A percentile compares a stretch with the other conserved stretches of the same genome.
Evolutionary conservation across 2,329 filamentous ascomycete genomes (phyloP).

Genomic region (Penicillium brasilianum): DNA sequence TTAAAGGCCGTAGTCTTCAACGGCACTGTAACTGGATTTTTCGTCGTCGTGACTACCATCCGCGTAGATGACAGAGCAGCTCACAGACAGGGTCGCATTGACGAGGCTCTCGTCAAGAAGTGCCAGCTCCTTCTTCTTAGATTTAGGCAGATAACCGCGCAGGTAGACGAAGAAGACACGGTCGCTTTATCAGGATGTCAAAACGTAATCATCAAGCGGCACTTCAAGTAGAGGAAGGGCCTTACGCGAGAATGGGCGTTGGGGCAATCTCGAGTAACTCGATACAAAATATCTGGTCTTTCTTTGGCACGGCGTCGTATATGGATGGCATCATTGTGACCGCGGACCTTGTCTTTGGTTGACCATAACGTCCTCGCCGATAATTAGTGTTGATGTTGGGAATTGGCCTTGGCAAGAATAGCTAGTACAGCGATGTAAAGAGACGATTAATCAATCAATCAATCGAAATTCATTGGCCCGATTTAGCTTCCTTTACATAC

Average conservation of each 20-base stretch:
- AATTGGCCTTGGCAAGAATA: background rate
- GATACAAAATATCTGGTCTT: slow-evolving; percentile 14
- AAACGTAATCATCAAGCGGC: background rate
- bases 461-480: too few species aligned
- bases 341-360: slow-evolving; percentile 18
- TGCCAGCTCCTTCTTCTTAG: slow-evolving; percentile 21
- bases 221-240: slow-evolving; percentile 9
- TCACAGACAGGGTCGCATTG: slow-evolving; percentile 18
- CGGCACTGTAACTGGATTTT: slow-evolving; percentile 11
- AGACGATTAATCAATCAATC: too few species aligned
- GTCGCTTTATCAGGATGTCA: slow-evolving; percentile 16
- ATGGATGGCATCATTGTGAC: slow-evolving; percentile 22
- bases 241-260: slow-evolving; percentile 17
- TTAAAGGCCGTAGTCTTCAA: slow-evolving; percentile 18
- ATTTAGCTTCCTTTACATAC: too few species aligned
- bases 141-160: slow-evolving; percentile 17
- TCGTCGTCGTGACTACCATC: slow-evolving; percentile 13
- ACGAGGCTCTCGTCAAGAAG: slow-evolving; percentile 19
- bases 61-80: slow-evolving; percentile 18
- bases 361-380: slow-evolving; percentile 14
- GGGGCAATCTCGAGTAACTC: slow-evolving; percentile 20
- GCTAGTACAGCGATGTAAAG: too few species aligned
- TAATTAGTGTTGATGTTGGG: background rate
- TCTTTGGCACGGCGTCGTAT: slow-evolving; percentile 19
- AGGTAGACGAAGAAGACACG: slow-evolving; percentile 23